Base-by-base conservation (phyloP, 176 grass and related monocot genomes). In the Oryza rufipogon region DNA sequence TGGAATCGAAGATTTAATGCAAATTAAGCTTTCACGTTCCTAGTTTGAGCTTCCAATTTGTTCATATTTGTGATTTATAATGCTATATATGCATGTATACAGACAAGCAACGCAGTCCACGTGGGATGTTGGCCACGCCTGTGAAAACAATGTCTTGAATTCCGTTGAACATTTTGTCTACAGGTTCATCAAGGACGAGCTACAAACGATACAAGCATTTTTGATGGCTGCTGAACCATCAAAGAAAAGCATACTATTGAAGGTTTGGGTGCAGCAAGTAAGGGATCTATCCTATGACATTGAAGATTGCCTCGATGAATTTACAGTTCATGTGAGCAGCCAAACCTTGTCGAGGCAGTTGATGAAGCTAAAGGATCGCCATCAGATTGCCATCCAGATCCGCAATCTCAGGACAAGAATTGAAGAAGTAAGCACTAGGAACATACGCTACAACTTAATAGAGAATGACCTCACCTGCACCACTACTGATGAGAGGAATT, bases 301-400 rank as follows among this genome's bases (percentile, higher is more conserved):
- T 70, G 73, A n/a, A 42, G 81, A 88, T 68, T 84, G 81, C 26
- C 74, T 89, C 1, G 69, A 14, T 23, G 60, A 86, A 22, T 85
- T 89, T 4, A 15, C 0, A 1, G 44, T 76, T 2, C 83, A 86
- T 30, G 46, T 89, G 1, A 11, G 73, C 0, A 39, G 54, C 4
- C 15, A 64, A 66, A 51, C 66, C 12, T 1, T 64, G 2, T n/a
- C 3, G 0, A 25, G 9, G 0, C 44, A 47, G 48, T 1, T 73
- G 10, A 28, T 41, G 3, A 73, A 75, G 70, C 76, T 88, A 2
- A n/a, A 20, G 2, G 23, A 63, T 0, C 74, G 81, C 2, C 66
- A 19, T 9, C 66, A 39, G 0, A 88, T 88, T 1, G 81, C 74
- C 16, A 22, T 71, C 0, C 73, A 88, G 7, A 80, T 88, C 2